phyloP scores from a whole-genome alignment of 2,329 filamentous ascomycete species.

The Plectosphaerella plurivora region DNA sequence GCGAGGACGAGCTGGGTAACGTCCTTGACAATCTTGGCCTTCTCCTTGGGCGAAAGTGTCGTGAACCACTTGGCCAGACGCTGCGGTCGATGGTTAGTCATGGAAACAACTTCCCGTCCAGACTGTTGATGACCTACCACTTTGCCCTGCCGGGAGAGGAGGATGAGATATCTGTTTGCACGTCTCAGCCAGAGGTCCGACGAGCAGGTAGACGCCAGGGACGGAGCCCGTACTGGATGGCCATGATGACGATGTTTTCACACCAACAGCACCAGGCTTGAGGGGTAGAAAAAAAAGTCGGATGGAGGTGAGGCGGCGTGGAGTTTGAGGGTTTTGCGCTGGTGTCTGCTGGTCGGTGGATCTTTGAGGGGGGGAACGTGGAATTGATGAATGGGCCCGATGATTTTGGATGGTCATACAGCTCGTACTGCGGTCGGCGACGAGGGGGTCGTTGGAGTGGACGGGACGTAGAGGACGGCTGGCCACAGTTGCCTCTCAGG shows the following conservation, averaged over 20 bases:
- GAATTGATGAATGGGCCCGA: not conserved
- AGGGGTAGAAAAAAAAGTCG: slow-evolving; percentile 3
- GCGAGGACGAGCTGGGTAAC: slow-evolving; percentile 96
- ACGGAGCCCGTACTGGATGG: slow-evolving; percentile 35
- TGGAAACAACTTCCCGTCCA: not conserved
- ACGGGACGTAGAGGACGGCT: not conserved
- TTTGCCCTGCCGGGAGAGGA: slow-evolving; percentile 97
- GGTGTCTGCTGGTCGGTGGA: slow-evolving; percentile 6
- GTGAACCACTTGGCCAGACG: slow-evolving; percentile 99
- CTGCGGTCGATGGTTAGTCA: slow-evolving; percentile 41
- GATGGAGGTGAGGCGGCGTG: slow-evolving; percentile 7
- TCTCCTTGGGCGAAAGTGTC: slow-evolving; percentile 93
- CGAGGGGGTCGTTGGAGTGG: slow-evolving; percentile 7
- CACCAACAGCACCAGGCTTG: slow-evolving; percentile 10
- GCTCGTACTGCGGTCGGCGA: slow-evolving; percentile 15
- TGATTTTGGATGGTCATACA: slow-evolving; percentile 1
- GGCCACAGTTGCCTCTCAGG: not conserved
- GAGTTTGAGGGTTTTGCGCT: slow-evolving; percentile 2
- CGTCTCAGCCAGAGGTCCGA: slow-evolving; percentile 7
- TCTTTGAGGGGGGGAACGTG: not conserved
- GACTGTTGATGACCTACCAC: slow-evolving; percentile 64
- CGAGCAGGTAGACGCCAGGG: not conserved
- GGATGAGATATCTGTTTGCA: slow-evolving; percentile 78
- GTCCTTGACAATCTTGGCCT: slow-evolving; percentile 99
- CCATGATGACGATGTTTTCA: slow-evolving; percentile 26